phyloP scores from a whole-genome alignment of 73 alveolate species.

The Paramecium sexaurelia region DNA sequence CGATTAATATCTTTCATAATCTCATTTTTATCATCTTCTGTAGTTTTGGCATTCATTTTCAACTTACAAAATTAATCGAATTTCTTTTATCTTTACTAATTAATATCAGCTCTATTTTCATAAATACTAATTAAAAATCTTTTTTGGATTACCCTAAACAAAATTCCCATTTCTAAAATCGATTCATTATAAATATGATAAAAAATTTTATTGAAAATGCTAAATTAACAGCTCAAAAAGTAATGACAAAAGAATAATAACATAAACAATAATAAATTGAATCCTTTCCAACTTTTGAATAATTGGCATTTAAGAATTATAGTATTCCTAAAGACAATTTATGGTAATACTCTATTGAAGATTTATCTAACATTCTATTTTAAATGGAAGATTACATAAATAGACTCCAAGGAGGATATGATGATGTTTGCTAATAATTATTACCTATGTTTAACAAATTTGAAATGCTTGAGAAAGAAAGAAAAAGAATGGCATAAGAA shows the following conservation, averaged over 20 bases:
- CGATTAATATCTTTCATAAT: slow-evolving; percentile 53
- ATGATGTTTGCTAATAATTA: slow-evolving; percentile 14
- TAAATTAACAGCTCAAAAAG: slow-evolving; percentile 42
- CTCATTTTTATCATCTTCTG: neutral
- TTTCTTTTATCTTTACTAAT: neutral
- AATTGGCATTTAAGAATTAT: slow-evolving; percentile 13
- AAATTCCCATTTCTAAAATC: slow-evolving; percentile 1
- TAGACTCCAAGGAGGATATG: slow-evolving; percentile 7
- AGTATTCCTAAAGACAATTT: neutral
- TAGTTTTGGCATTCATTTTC: neutral
- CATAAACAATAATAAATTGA: neutral
- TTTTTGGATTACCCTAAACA: neutral
- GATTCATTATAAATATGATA: slow-evolving; percentile 11
- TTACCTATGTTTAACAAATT: slow-evolving; percentile 35
- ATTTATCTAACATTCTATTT: neutral
- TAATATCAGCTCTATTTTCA: neutral
- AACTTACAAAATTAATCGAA: neutral
- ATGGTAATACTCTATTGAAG: slow-evolving; percentile 48
- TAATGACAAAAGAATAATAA: neutral
- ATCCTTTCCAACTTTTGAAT: slow-evolving; percentile 31
- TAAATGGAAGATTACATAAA: slow-evolving; percentile 41
- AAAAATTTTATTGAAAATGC: slow-evolving; percentile 57
- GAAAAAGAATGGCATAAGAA: slow-evolving; percentile 30
- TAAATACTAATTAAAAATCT: slow-evolving; percentile 15
- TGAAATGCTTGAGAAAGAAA: slow-evolving; percentile 55